Evolutionary conservation across 176 grass and related monocot genomes (phyloP), one percentile per base, ranked within the genome.

Genomic region (Cocos nucifera): DNA sequence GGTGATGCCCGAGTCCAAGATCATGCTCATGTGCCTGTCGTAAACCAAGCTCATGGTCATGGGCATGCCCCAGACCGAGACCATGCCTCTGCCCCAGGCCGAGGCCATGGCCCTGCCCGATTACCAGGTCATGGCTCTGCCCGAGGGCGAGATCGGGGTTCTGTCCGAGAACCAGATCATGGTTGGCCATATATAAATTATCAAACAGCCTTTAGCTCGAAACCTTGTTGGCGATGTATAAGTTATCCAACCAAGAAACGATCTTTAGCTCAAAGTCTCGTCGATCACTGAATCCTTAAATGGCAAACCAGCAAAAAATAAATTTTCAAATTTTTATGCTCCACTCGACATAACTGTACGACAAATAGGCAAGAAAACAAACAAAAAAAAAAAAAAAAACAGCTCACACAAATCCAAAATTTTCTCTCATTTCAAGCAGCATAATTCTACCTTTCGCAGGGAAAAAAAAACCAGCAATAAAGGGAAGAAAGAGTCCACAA

Each of bases 91-190:
- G 80, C 22, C 71, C 65, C 17, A 89, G 69, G 16, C 61, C 86
- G 2, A 84, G 55, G 17, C 64, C 73, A 8, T 85, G 81, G 22
- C 69, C 76, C 32, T 84, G 72, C 24, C 48, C 62, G 15, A 77
- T 70, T 16, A 77, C 87, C 20, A 90, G 85, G 66, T 86, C 82
- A 69, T 83, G 78, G 70, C 75, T 86, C 64, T 83, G 89, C 51
- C 90, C 90, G 60, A 95, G 63, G 28, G 71, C 90, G 17, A 95
- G 71, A 54, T 89, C 90, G 2, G 85, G 76, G 57, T 86, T 69
- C 80, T 94, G 82, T 61, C 93, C 87, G 29, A 98, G 87, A 22
- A 80, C 84, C 70, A 98, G 76, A 63, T 97, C 87, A 52, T 92
- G 87, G 73, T 76, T 88, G 6, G 93, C 84, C 93, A 98, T 98